phyloP scores from a whole-genome alignment of 2,329 filamentous ascomycete species.

The Cercospora brassicicola region DNA sequence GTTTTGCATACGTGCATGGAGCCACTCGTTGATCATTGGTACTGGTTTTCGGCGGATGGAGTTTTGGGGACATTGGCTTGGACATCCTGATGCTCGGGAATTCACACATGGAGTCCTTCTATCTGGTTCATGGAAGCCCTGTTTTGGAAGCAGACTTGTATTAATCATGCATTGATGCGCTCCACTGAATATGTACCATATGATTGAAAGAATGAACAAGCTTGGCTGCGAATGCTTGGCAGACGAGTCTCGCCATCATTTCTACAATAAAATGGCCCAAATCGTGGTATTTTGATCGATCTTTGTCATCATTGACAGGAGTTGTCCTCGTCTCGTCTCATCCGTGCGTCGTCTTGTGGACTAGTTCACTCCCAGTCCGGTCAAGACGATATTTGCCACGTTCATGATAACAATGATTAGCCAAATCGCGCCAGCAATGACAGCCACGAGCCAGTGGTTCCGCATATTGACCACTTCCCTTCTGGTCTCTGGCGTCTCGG shows the following conservation, averaged over 20 bases:
- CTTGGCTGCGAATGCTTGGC: not conserved
- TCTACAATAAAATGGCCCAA: not conserved
- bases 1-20: not conserved
- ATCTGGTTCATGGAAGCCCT: not conserved
- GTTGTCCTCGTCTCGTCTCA: not conserved
- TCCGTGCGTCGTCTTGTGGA: not conserved
- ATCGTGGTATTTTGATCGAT: not conserved
- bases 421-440: slow-evolving; percentile 66
- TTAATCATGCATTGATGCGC: not conserved
- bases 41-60: not conserved
- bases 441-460: slow-evolving; percentile 66
- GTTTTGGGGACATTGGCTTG: not conserved
- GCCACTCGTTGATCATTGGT: not conserved
- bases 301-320: not conserved
- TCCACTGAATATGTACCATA: not conserved
- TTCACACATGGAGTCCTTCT: not conserved
- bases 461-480: slow-evolving; percentile 58
- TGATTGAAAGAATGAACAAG: not conserved
- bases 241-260: not conserved
- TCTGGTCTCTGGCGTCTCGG: not conserved
- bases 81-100: not conserved
- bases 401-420: slow-evolving; percentile 75
- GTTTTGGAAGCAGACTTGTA: not conserved
- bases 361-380: slow-evolving; percentile 52
- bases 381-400: slow-evolving; percentile 69